phyloP scores from a whole-genome alignment of 495 filamentous ascomycete genomes.

The Podospora appendiculata region DNA sequence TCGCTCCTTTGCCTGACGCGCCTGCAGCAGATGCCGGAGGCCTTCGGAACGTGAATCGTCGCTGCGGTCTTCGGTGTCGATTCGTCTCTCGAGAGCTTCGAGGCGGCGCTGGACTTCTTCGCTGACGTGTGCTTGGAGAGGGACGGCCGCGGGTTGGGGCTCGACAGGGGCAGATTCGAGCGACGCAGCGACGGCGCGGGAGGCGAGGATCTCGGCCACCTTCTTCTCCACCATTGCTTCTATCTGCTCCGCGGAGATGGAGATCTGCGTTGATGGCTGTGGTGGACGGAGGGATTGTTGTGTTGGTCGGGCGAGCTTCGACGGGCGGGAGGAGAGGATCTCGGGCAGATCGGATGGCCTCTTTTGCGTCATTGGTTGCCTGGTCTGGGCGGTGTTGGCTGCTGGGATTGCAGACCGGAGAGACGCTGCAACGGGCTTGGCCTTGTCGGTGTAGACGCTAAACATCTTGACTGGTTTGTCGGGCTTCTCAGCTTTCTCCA shows the following conservation, averaged over 20 bases:
- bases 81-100: conserved; percentile 74
- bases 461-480: conserved; percentile 80
- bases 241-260: conserved; percentile 66
- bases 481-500: conserved; percentile 41
- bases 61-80: conserved; percentile 43
- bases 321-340: conserved; percentile 18
- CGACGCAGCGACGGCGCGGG: conserved; percentile 48
- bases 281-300: conserved; percentile 16
- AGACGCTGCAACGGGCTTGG: conserved; percentile 30
- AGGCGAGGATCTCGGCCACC: conserved; percentile 78
- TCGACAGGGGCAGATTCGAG: conserved; percentile 21
- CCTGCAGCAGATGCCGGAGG: conserved; percentile 77
- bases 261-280: conserved; percentile 22
- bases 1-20: conserved; percentile 78
- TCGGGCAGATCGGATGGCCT: conserved; percentile 34
- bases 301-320: conserved; percentile 35
- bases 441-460: conserved; percentile 69
- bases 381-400: conserved; percentile 29
- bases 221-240: conserved; percentile 89
- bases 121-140: conserved; percentile 49
- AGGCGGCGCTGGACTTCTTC: conserved; percentile 74
- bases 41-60: conserved; percentile 68
- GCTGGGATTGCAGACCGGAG: conserved; percentile 7
- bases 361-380: conserved; percentile 33
- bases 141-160: conserved; percentile 24